Evolutionary conservation across 2,329 filamentous ascomycete genomes (phyloP).

Genomic region (Biscogniauxia sp.): DNA sequence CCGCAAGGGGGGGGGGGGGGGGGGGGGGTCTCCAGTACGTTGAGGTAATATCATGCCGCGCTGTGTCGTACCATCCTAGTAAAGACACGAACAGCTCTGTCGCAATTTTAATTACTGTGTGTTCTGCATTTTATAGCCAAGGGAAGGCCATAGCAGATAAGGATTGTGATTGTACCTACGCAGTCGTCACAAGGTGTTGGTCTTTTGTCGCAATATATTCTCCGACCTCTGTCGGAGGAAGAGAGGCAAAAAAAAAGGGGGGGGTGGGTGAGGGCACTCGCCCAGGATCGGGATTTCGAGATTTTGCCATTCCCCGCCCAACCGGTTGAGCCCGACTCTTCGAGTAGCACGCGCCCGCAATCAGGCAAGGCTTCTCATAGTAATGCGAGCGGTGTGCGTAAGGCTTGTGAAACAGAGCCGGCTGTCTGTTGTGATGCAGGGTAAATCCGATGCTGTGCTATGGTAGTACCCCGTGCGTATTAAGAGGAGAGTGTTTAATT

Average conservation of each 20-base stretch:
- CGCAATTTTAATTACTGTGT: not conserved
- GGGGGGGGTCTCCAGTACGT: not conserved
- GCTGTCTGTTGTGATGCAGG: not conserved
- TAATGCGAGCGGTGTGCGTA: constrained; percentile 16
- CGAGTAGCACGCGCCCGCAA: constrained; percentile 11
- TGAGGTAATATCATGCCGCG: not conserved
- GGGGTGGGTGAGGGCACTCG: too few species aligned
- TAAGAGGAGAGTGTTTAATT: not conserved
- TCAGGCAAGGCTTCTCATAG: constrained; percentile 1
- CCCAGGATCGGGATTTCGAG: not conserved
- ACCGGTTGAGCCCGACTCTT: constrained; percentile 4
- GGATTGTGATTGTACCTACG: too few species aligned
- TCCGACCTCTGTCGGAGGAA: not conserved
- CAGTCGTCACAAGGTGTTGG: not conserved
- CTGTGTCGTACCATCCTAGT: not conserved
- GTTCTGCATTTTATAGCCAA: not conserved
- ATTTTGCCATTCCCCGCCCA: not conserved
- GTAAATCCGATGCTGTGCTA: not conserved
- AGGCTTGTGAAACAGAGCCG: constrained; percentile 3
- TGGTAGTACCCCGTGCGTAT: not conserved
- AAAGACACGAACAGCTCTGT: not conserved
- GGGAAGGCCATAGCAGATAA: not conserved
- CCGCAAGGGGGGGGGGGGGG: not conserved
- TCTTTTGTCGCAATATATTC: not conserved
- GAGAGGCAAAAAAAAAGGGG: too few species aligned